Conservation (phyloP, 2,329 filamentous ascomycete species). For the Colletotrichum lini region DNA sequence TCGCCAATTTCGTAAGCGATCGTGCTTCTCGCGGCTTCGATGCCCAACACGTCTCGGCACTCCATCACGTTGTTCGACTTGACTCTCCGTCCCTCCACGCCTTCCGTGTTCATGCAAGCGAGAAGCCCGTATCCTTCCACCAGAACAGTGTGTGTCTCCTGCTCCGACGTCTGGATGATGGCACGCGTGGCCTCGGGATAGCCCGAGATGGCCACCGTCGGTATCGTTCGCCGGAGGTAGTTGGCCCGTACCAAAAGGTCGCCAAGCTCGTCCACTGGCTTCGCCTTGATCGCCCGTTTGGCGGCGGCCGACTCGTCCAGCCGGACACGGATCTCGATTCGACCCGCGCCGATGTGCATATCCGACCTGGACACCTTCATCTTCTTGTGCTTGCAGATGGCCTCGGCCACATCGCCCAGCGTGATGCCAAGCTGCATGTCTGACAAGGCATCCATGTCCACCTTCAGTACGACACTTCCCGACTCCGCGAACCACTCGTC, state of each 20-base stretch:
- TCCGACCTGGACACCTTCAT: conserved; percentile 81
- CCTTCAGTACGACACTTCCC: conserved; percentile 83
- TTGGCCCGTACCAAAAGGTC: conserved; percentile 83
- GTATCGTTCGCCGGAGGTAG: conserved; percentile 85
- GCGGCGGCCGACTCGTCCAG: conserved; percentile 66
- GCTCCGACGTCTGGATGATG: conserved; percentile 87
- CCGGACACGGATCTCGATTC: conserved; percentile 81
- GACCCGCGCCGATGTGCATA: conserved; percentile 71
- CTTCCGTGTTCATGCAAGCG: conserved; percentile 92
- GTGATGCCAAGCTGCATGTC: conserved; percentile 87
- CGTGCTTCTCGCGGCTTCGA: conserved; percentile 91
- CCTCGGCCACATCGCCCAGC: conserved; percentile 78
- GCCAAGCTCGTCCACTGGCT: conserved; percentile 59
- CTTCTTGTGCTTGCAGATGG: conserved; percentile 86
- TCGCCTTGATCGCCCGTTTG: conserved; percentile 63
- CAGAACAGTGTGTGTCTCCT: conserved; percentile 79
- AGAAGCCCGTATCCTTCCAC: conserved; percentile 96
- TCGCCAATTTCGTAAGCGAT: conserved; percentile 90
- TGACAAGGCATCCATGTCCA: conserved; percentile 84
- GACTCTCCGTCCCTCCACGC: conserved; percentile 83
- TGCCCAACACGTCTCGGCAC: conserved; percentile 87
- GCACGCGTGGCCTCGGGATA: conserved; percentile 89
- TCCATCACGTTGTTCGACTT: conserved; percentile 93
- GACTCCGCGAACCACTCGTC: conserved; percentile 87
- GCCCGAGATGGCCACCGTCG: conserved; percentile 88